A percentile compares a stretch with the other conserved stretches of the same genome.
Evolutionary conservation across 805 yeast genomes (phyloP).

Genomic region (Saccharomycopsis fodiens): DNA sequence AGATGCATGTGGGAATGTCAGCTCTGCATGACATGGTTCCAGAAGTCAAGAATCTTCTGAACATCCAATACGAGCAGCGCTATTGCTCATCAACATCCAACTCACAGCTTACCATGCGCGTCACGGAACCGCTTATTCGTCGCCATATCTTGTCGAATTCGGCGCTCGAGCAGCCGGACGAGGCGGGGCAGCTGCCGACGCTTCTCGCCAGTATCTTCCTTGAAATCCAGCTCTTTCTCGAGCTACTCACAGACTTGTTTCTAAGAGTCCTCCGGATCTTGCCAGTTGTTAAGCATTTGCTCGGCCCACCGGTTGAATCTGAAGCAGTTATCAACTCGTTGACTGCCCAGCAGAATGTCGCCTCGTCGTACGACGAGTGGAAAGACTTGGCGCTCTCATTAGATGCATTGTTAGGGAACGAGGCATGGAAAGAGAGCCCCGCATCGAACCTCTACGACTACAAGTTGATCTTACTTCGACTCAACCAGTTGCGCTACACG

Average conservation of each 20-base stretch:
- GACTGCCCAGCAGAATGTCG: slow-evolving; percentile 37
- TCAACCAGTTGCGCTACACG: slow-evolving; percentile 52
- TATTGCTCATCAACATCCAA: too few relatives aligned
- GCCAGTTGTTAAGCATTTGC: slow-evolving; percentile 12
- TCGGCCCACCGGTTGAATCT: slow-evolving; percentile 19
- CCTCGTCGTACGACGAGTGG: slow-evolving; percentile 60
- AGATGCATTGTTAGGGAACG: slow-evolving; percentile 57
- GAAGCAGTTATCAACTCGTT: slow-evolving; percentile 23
- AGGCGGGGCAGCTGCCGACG: not conserved
- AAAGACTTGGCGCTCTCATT: slow-evolving; percentile 49
- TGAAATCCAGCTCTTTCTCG: not conserved
- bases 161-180: not conserved
- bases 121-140: not conserved
- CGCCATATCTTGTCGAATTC: not conserved
- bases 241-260: not conserved
- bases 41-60: too few relatives aligned
- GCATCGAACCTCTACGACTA: slow-evolving; percentile 71
- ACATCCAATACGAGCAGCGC: too few relatives aligned
- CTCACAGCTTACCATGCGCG: not conserved
- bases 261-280: slow-evolving; percentile 8
- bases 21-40: not conserved
- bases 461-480: slow-evolving; percentile 43
- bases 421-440: slow-evolving; percentile 61
- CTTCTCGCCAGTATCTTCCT: not conserved
- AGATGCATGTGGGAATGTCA: not conserved